Conservation (phyloP, 139 green algal species). For the Deuterostichococcus epilithicus region DNA sequence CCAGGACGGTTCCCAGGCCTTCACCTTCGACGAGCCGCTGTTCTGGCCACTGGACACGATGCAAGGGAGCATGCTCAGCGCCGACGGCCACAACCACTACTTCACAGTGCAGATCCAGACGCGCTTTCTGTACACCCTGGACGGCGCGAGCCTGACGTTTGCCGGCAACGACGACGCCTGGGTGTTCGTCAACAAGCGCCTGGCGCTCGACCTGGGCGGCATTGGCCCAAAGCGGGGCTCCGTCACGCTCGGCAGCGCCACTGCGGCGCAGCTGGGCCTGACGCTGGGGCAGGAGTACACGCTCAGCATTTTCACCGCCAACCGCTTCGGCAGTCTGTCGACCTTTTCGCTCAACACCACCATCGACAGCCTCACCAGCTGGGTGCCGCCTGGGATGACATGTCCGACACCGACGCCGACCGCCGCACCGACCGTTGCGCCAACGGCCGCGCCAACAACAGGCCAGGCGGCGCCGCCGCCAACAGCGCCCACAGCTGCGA, state of each 20-base stretch:
- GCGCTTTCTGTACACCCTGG: not conserved
- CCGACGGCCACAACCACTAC: not conserved
- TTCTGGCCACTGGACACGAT: not conserved
- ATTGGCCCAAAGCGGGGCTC: not conserved
- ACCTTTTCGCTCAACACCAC: not conserved
- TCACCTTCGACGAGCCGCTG: no score
- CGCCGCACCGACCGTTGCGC: no score
- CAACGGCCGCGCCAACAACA: no score
- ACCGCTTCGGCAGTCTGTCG: not conserved
- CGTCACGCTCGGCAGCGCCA: not conserved
- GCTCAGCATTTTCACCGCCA: not conserved
- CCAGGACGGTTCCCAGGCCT: no score
- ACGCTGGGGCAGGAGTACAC: no score
- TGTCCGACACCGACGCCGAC: no score
- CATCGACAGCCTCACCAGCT: not conserved
- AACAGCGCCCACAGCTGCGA: no score
- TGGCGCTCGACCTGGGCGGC: not conserved
- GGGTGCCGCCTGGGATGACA: no score
- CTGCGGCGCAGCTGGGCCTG: not conserved
- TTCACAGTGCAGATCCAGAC: not conserved
- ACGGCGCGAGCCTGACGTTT: not conserved
- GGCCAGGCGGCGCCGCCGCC: no score
- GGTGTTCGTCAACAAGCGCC: not conserved
- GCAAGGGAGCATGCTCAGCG: no score
- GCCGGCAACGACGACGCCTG: not conserved